Conservation (phyloP, 495 filamentous ascomycete genomes). For the Cudoniella acicularis region DNA sequence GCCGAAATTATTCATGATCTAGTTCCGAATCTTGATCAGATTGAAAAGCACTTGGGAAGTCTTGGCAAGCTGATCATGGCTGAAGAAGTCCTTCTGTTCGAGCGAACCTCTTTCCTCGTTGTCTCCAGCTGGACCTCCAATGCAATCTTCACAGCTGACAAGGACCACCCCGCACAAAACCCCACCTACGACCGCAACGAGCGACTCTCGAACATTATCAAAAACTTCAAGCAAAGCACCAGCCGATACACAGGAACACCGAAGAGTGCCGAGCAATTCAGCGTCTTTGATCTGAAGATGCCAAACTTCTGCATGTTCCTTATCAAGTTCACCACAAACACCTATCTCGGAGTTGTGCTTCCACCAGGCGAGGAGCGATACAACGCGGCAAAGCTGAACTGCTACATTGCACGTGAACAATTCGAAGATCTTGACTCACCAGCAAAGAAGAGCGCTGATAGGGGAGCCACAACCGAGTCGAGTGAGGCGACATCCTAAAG, state of each 20-base stretch:
- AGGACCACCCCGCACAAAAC: conserved; percentile 40
- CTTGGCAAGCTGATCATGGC: conserved; percentile 82
- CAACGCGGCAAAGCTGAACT: conserved; percentile 85
- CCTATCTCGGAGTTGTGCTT: conserved; percentile 87
- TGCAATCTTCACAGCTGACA: neutral
- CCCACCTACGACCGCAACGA: conserved; percentile 91
- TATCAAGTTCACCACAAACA: conserved; percentile 90
- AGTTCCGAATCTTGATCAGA: conserved; percentile 86
- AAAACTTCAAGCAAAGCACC: conserved; percentile 84
- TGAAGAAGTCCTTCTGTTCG: conserved; percentile 91
- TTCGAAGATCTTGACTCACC: conserved; percentile 53
- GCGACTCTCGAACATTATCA: conserved; percentile 92
- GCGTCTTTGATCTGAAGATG: conserved; percentile 51
- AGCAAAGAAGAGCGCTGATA: conserved; percentile 26
- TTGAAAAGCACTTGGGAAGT: conserved; percentile 75
- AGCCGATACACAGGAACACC: conserved; percentile 47
- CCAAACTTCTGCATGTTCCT: conserved; percentile 78
- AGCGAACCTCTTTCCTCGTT: conserved; percentile 91
- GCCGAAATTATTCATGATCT: conserved; percentile 94
- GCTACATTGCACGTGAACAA: conserved; percentile 74
- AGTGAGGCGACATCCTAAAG: neutral
- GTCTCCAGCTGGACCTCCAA: conserved; percentile 76
- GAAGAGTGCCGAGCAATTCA: conserved; percentile 54
- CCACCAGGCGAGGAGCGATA: conserved; percentile 84
- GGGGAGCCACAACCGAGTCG: conserved; percentile 21